phyloP scores from a whole-genome alignment of 225 moss, liverwort and hornwort species.

The Ulota crispa region DNA sequence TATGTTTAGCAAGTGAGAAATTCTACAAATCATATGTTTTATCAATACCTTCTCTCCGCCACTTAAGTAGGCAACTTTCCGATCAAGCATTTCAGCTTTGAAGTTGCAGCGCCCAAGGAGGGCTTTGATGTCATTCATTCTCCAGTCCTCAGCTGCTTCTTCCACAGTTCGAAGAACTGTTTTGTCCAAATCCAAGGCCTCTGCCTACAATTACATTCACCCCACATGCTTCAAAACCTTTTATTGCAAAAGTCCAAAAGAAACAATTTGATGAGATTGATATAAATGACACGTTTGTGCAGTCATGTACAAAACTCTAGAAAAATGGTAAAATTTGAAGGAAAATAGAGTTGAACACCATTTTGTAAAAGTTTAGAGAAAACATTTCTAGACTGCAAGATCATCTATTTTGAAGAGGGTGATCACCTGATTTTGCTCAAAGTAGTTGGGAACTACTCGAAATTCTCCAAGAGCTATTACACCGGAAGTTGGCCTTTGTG shows the following conservation, averaged over 20 bases:
- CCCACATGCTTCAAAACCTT: not conserved
- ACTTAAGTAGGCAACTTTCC: slow-evolving; percentile 83
- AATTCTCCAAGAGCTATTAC: slow-evolving; percentile 75
- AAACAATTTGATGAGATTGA: too few species aligned
- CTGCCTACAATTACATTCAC: slow-evolving; percentile 44
- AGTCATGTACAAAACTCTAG: too few species aligned
- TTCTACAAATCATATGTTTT: too few species aligned
- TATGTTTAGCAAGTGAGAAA: too few species aligned
- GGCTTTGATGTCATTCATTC: slow-evolving; percentile 87
- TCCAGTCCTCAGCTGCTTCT: slow-evolving; percentile 95
- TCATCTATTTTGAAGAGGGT: not conserved
- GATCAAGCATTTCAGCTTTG: slow-evolving; percentile 86
- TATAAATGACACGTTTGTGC: too few species aligned
- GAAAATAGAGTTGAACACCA: too few species aligned
- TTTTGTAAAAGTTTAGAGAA: too few species aligned
- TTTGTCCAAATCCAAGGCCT: slow-evolving; percentile 72
- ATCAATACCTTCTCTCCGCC: slow-evolving; percentile 80
- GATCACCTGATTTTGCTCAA: slow-evolving; percentile 91
- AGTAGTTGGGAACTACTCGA: slow-evolving; percentile 86
- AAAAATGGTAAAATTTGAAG: too few species aligned
- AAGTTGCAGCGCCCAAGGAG: slow-evolving; percentile 98
- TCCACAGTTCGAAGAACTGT: slow-evolving; percentile 88
- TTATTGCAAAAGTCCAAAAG: not conserved
- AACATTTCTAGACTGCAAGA: not conserved
- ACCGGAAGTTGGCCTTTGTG: slow-evolving; percentile 67